Evolutionary conservation across 192 early-diverging fungal species (phyloP), one percentile per base, ranked within the genome.

Genomic region (Podochytrium sp.): DNA sequence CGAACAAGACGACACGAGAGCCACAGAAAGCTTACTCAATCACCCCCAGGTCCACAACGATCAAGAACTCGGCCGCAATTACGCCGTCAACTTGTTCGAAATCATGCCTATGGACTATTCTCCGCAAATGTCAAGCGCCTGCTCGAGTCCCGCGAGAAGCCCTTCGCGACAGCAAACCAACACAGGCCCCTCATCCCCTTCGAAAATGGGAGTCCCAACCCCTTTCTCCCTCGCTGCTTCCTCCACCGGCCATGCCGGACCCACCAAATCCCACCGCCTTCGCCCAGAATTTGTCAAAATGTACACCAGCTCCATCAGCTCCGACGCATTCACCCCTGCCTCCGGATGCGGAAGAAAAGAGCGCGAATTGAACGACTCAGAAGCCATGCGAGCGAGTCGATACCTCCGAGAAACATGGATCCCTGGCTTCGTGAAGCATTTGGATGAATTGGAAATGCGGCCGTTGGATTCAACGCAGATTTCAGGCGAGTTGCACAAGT

Each of bases 371-470:
- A 81, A 79, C 51, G 84, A 86, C 37, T 52, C 60, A 18, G 83
- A 87, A 40, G 71, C 75, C 7, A 29, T 74, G 2, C 61, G 80
- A n/a, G 86, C 86, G 0, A 59, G 50, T 4, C 75, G 70, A 37
- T 83, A 65, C 56, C 71, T 87, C 33, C 74, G 78, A 29, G 86
- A 86, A 56, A 52, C 55, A 12, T 74, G 75, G 76, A 78, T 87
- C 16, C 86, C 84, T 2, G 37, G 57, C 20, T 80, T 87, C 68
- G 80, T 86, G 29, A 65, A 25, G 41, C 49, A 66, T 30, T 68
- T 87, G 49, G 86, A 87, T 72, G 71, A 60, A 20, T 37, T 86
- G 42, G 79, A 86, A 33, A 29, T 87, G n/a, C 49, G 83, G 30
- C 84, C 83, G 32, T 65, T 82, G 40, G 82, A 86, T 71, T 78